Conservation (phyloP, 176 grass and related monocot species). For the Paspalum notatum region DNA sequence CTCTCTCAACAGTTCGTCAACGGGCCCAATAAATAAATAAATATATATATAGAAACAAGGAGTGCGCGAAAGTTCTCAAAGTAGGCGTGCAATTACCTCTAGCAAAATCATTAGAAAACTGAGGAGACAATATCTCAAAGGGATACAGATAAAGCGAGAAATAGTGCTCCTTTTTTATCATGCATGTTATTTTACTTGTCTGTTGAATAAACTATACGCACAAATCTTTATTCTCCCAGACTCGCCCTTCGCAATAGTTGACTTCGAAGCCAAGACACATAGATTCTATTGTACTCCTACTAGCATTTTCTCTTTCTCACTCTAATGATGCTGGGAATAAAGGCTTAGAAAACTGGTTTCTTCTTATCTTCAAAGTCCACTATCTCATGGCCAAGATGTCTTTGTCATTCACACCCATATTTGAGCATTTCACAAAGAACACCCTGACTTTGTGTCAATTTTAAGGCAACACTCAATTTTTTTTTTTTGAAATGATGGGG, state of each 20-base stretch:
- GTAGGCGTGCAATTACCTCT: slow-evolving; percentile 17
- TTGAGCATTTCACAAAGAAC: neutral
- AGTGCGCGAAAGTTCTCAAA: slow-evolving; percentile 20
- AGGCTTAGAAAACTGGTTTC: slow-evolving; percentile 31
- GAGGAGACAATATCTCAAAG: slow-evolving; percentile 27
- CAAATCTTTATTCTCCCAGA: slow-evolving; percentile 29
- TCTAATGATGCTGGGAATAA: slow-evolving; percentile 31
- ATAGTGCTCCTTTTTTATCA: slow-evolving; percentile 43
- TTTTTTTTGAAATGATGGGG: neutral
- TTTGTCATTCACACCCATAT: slow-evolving; percentile 17
- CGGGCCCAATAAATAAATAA: slow-evolving; percentile 18
- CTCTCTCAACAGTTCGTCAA: slow-evolving; percentile 43
- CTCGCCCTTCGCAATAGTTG: slow-evolving; percentile 41
- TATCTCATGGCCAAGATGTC: slow-evolving; percentile 41
- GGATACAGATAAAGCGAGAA: slow-evolving; percentile 31
- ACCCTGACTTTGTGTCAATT: neutral
- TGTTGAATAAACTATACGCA: neutral
- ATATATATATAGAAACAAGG: neutral
- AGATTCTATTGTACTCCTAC: slow-evolving; percentile 13
- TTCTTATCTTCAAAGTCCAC: slow-evolving; percentile 58
- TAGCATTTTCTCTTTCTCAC: neutral
- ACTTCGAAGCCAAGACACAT: slow-evolving; percentile 51
- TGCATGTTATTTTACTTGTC: neutral
- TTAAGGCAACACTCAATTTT: fast-evolving
- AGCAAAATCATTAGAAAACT: neutral